Evolutionary conservation across 2,329 filamentous ascomycete species (phyloP), one percentile per base, ranked within the genome.

Genomic region (Talaromyces sp.): DNA sequence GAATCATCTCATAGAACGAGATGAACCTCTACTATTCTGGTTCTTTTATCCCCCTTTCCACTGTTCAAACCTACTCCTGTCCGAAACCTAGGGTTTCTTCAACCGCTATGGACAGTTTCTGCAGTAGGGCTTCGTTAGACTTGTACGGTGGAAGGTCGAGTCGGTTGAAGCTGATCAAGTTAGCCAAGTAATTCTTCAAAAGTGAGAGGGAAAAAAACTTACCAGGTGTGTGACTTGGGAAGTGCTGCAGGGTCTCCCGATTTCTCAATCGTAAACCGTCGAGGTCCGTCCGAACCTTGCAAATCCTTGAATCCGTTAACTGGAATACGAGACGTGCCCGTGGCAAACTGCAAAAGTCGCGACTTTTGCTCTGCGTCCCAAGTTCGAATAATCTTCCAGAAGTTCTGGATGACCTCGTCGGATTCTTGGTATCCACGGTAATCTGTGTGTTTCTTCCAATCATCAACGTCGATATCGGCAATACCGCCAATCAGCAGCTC

Each of bases 401-500:
- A 99, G 82, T 96, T 93, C 76, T 96, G 91, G 67, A 99, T 95
- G 30, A 99, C 95, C 73, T 97, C 92, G 70, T 99, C 95, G 61
- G 89, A 92, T 79, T 99, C 95, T 9, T 96, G 97, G 83, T 99
- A 99, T 60, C 95, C 95, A 69, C 95, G 90, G 78, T 99, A 99
- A 74, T 99, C 95, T 54, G 95, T 99, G 80, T 99, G 95, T 83
- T 99, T 99, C 89, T 99, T 98, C 95, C 95, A 99, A 78, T 99
- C 95, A 64, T 99, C 95, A 16, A 99, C 94, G 72, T 99, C 95
- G 68, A 99, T 99, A 78, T 99, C 95, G n/a, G 95, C 95, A 70
- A 99, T 99, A 84, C 95, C 95, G 67, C 95, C 95, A 73, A 99
- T 98, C 68, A 99, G 84, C 68, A 99, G 81, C 78, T 99, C 95